Evolutionary conservation across 2,329 filamentous ascomycete species (phyloP).

Genomic region (Alternaria dauci): DNA sequence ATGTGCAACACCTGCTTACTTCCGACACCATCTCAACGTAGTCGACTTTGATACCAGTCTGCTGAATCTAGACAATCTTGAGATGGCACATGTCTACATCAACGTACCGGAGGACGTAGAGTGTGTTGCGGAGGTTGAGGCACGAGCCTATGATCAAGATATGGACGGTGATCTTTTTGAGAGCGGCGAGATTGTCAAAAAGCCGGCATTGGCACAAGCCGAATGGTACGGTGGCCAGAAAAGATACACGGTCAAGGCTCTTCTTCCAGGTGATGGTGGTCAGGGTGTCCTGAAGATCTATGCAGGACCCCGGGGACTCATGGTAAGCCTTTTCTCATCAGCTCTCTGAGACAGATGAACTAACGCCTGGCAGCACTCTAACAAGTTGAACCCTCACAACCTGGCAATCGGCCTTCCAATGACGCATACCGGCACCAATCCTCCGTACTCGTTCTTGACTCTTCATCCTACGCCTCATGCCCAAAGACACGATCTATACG

Average conservation of each 20-base stretch:
- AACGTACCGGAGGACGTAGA: constrained; percentile 90
- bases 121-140: constrained; percentile 90
- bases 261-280: constrained; percentile 91
- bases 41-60: constrained; percentile 90
- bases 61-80: constrained; percentile 85
- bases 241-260: constrained; percentile 89
- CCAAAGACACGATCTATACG: constrained; percentile 96
- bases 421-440: constrained; percentile 89
- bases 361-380: constrained; percentile 70
- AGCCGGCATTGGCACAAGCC: constrained; percentile 86
- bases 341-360: not conserved
- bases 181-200: constrained; percentile 84
- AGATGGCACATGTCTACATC: constrained; percentile 90
- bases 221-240: constrained; percentile 91
- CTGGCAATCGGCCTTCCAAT: constrained; percentile 90
- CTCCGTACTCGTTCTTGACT: constrained; percentile 89
- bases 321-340: constrained; percentile 59
- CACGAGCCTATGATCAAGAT: constrained; percentile 80
- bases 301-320: constrained; percentile 90
- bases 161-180: constrained; percentile 92
- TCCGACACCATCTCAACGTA: constrained; percentile 81
- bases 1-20: constrained; percentile 85
- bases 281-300: constrained; percentile 89
- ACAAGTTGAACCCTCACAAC: constrained; percentile 93
- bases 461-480: constrained; percentile 96